Evolutionary conservation across 306 rosid species (phyloP).

Genomic region (Casuarina cunninghamiana): DNA sequence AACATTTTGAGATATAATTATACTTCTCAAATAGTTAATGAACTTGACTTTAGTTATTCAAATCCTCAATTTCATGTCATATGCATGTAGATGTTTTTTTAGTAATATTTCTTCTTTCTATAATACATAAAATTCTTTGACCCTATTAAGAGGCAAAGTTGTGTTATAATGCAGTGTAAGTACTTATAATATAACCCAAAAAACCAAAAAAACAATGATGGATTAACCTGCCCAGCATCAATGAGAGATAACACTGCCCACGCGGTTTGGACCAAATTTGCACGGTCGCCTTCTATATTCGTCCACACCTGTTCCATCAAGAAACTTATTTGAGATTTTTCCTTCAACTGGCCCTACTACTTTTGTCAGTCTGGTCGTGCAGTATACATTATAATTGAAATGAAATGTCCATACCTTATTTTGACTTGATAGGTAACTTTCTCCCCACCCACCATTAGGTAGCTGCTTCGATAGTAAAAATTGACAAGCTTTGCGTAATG

Average conservation of each 20-base stretch:
- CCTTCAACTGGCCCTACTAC: not conserved
- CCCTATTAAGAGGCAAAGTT: no score
- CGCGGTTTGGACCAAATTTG: conserved; percentile 24
- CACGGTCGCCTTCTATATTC: conserved; percentile 46
- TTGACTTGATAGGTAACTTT: conserved; percentile 66
- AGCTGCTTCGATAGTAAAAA: conserved; percentile 69
- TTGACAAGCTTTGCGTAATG: conserved; percentile 53
- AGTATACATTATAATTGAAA: not conserved
- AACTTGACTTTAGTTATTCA: no score
- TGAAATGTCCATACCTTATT: conserved; percentile 44
- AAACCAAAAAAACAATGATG: not conserved
- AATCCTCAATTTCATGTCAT: no score
- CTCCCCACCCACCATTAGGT: conserved; percentile 81
- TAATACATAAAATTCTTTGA: no score
- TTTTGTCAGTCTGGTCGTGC: not conserved
- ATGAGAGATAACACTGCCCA: conserved; percentile 55
- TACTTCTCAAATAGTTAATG: no score
- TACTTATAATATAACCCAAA: not conserved
- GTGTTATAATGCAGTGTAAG: no score
- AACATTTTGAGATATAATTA: no score
- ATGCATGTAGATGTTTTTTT: no score
- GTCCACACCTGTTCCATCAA: conserved; percentile 54
- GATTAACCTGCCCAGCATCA: conserved; percentile 54
- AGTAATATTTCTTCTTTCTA: no score
- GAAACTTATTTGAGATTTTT: not conserved